Conservation (phyloP, 495 filamentous ascomycete genomes). For the Tirmania nivea region DNA sequence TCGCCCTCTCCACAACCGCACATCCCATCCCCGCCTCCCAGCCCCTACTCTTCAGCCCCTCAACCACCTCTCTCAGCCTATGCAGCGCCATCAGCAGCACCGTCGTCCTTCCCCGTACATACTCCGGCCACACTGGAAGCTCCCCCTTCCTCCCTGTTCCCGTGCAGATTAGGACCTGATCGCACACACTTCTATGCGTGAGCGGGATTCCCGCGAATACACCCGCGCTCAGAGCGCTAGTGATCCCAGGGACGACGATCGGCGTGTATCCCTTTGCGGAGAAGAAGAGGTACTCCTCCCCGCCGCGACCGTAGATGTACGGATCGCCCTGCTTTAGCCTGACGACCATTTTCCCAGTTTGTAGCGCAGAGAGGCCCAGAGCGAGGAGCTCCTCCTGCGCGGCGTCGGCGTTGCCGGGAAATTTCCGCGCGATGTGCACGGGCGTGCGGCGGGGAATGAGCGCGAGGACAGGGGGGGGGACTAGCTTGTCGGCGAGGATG, state of each 20-base stretch:
- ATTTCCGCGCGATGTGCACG: slow-evolving; percentile 86
- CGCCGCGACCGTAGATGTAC: slow-evolving; percentile 85
- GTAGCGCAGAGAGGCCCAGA: slow-evolving; percentile 49
- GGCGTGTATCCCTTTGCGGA: slow-evolving; percentile 42
- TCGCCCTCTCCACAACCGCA: slow-evolving; percentile 83
- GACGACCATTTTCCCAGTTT: slow-evolving; percentile 55
- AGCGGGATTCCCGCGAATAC: slow-evolving; percentile 72
- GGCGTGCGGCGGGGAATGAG: slow-evolving; percentile 77
- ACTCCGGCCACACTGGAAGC: slow-evolving; percentile 57
- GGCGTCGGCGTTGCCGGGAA: slow-evolving; percentile 84
- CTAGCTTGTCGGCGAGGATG: slow-evolving; percentile 88
- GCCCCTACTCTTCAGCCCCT: slow-evolving; percentile 29
- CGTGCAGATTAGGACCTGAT: slow-evolving; percentile 84
- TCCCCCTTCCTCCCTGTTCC: slow-evolving; percentile 88
- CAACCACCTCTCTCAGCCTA: slow-evolving; percentile 49
- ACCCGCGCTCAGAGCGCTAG: slow-evolving; percentile 64
- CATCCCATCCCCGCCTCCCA: slow-evolving; percentile 49
- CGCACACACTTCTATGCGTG: slow-evolving; percentile 74
- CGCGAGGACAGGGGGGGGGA: slow-evolving; percentile 65
- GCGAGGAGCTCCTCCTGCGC: slow-evolving; percentile 82
- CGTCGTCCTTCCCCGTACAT: slow-evolving; percentile 52
- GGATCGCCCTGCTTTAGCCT: slow-evolving; percentile 92
- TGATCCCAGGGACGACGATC: slow-evolving; percentile 71
- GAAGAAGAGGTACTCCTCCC: slow-evolving; percentile 84
- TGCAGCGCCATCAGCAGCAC: slow-evolving; percentile 96